Base-by-base conservation (phyloP, 176 grass and related monocot genomes). In the Carex kokanica region DNA sequence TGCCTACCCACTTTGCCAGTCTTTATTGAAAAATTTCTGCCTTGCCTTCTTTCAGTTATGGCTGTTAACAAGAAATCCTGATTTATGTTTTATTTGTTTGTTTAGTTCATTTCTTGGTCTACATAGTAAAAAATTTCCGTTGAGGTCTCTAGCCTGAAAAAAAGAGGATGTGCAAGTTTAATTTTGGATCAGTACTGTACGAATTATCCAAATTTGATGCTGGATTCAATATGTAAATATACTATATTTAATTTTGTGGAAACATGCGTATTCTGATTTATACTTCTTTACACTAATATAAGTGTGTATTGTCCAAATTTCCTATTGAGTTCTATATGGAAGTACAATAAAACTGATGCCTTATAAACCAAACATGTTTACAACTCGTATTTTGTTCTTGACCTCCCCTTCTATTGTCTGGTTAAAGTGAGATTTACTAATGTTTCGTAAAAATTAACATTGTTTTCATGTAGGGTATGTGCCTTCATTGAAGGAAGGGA, bases 401-500 rank as follows among this genome's bases (percentile, higher is more conserved):
- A 53, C 41, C 45, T 38, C 45, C 45, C n/a, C n/a, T 27, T 52
- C 47, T 52, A 17, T 29, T 74, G 71, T 53, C 21, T 29, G 11
- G 8, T 2, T 12, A 53, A 75, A 53, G 71, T 24, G 43, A 75
- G 21, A 54, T 53, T 14, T 53, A 27, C 45, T 16, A 53, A 25
- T 54, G 8, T 75, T 75, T 75, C 2, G 14, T 82, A 32, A 13
- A 49, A 27, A 29, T n/a, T n/a, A n/a, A n/a, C n/a, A n/a, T n/a
- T n/a, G n/a, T n/a, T n/a, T 64, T 88, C 51, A 21, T 81, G 34
- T 85, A 99, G 97, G 97, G 41, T 83, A 92, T 85, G 78, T 99
- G 24, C 97, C 91, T 78, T 90, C 93, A 23, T 86, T 99, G 85
- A 93, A 92, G 73, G 93, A 99, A 92, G 97, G 97, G 40, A 99